A percentile compares a stretch with the other conserved stretches of the same genome.
Conservation (phyloP, 1,139 yeast species). For the Nadsonia commutata region DNA sequence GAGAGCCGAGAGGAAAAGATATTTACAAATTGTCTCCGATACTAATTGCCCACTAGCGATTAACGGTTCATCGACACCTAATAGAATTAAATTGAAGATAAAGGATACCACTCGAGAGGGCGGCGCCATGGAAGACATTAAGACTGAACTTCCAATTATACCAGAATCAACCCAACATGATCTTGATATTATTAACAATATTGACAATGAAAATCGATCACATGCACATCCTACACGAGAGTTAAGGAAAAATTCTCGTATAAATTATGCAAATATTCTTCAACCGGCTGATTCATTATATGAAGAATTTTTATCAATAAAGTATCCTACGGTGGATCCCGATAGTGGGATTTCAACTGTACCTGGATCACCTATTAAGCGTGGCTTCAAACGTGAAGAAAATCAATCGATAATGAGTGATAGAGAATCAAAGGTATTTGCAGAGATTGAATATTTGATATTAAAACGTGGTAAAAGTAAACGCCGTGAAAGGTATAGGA, state of each 20-base stretch:
- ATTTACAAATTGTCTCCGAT: slow-evolving; percentile 24
- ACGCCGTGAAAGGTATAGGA: slow-evolving; percentile 11
- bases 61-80: slow-evolving; percentile 2
- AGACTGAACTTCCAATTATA: neutral
- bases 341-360: neutral
- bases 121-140: neutral
- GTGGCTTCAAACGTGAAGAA: slow-evolving; percentile 6
- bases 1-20: slow-evolving; percentile 45
- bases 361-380: neutral
- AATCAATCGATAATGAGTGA: slow-evolving; percentile 9
- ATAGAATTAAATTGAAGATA: neutral
- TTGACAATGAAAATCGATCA: neutral
- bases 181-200: too few species aligned
- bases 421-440: slow-evolving; percentile 11
- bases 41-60: slow-evolving; percentile 1
- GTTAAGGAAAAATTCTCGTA: neutral
- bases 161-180: neutral
- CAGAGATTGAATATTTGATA: slow-evolving; percentile 16
- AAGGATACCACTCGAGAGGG: neutral
- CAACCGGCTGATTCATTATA: neutral
- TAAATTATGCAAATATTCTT: neutral
- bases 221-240: neutral
- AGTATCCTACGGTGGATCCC: neutral
- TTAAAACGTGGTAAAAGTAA: slow-evolving; percentile 14
- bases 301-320: neutral